Conservation (phyloP, 83 land plant genomes). For the Thuja plicata region DNA sequence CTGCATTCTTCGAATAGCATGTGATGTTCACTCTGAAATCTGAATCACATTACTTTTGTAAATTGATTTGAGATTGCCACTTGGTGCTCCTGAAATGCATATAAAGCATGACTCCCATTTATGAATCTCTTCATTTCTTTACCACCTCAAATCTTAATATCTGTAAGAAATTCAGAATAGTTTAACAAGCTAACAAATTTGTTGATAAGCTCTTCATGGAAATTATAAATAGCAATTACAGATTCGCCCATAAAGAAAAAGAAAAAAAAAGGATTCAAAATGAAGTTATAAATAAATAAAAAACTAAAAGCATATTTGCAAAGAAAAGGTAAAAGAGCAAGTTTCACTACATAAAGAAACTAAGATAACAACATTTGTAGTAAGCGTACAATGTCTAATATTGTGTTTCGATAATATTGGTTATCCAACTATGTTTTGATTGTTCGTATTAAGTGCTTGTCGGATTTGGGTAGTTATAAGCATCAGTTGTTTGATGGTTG, state of each 20-base stretch:
- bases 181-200: neutral
- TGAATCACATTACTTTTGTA: neutral
- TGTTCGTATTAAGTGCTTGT: too few relatives aligned
- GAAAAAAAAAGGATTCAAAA: neutral
- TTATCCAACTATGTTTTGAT: too few relatives aligned
- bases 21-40: neutral
- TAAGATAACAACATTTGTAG: too few relatives aligned
- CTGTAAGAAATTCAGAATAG: neutral
- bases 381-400: too few relatives aligned
- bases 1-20: neutral
- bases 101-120: neutral
- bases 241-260: neutral
- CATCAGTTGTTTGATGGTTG: too few relatives aligned
- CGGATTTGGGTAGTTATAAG: too few relatives aligned
- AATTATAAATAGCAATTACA: neutral
- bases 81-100: neutral
- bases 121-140: neutral
- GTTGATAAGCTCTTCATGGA: neutral
- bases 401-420: too few relatives aligned
- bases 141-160: neutral
- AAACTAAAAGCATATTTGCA: neutral
- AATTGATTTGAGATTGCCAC: neutral
- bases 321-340: neutral
- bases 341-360: neutral
- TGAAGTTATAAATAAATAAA: neutral